Evolutionary conservation across 2,329 filamentous ascomycete species (phyloP).

Genomic region (Alternaria brassicae): DNA sequence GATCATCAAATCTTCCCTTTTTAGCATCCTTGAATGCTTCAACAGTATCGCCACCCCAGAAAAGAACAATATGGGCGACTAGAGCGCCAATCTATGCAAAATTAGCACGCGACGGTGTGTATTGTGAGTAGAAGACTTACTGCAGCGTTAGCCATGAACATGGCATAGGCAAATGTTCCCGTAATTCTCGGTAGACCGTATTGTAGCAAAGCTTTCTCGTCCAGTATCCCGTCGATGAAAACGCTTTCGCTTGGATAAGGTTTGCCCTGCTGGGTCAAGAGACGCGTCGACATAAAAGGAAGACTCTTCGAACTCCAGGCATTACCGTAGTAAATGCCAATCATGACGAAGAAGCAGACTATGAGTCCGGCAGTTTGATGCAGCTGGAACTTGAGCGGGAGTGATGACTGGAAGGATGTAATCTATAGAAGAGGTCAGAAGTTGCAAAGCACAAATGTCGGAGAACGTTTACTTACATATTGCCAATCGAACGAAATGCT

Average conservation of each 20-base stretch:
- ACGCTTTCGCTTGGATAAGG: conserved; percentile 19
- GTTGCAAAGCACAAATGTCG: not conserved
- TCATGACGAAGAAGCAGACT: conserved; percentile 21
- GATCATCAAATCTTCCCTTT: conserved; percentile 18
- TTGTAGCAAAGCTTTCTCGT: conserved; percentile 19
- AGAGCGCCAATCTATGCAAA: conserved; percentile 15
- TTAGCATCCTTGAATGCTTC: conserved; percentile 19
- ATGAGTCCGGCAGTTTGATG: conserved; percentile 18
- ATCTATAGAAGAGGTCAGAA: conserved; percentile 4
- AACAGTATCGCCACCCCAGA: conserved; percentile 23
- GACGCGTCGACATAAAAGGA: conserved; percentile 26
- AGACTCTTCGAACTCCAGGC: conserved; percentile 20
- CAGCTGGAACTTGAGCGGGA: conserved; percentile 23
- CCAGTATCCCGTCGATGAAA: conserved; percentile 20
- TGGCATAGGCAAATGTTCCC: conserved; percentile 23
- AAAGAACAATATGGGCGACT: conserved; percentile 20
- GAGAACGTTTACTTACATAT: conserved; percentile 11
- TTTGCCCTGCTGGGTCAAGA: conserved; percentile 16
- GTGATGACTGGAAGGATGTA: conserved; percentile 24
- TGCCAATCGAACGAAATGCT: conserved; percentile 24
- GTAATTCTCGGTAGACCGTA: conserved; percentile 22
- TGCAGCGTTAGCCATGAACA: conserved; percentile 28
- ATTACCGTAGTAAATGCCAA: conserved; percentile 24
- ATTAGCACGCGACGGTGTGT: not conserved
- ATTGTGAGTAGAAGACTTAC: not conserved